Evolutionary conservation across 768 basidiomycete genomes (phyloP).

Genomic region (Mycena pura): DNA sequence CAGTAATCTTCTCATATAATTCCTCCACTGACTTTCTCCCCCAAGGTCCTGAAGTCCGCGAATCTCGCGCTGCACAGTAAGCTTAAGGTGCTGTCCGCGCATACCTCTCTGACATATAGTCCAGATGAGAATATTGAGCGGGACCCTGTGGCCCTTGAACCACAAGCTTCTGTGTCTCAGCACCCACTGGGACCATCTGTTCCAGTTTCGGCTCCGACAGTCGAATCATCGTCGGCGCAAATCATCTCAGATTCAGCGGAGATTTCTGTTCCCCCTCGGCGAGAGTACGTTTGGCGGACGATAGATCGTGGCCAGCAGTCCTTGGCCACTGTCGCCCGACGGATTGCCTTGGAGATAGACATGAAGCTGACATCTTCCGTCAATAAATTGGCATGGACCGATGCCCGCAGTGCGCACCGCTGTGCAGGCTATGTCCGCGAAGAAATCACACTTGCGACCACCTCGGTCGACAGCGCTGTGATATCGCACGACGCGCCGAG

Average conservation of each 20-base stretch:
- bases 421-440: background rate
- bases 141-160: background rate
- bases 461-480: background rate
- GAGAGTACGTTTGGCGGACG: constrained; percentile 3
- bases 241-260: background rate
- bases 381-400: background rate
- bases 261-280: background rate
- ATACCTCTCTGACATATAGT: background rate
- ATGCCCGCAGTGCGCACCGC: background rate
- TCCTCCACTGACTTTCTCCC: too few relatives aligned
- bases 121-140: constrained; percentile 4
- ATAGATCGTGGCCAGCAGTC: background rate
- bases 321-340: background rate
- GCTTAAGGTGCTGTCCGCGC: background rate
- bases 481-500: background rate
- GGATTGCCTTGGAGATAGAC: background rate
- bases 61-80: constrained; percentile 1
- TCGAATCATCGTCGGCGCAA: too few relatives aligned
- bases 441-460: background rate
- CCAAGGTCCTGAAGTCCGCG: background rate
- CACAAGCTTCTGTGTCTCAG: background rate
- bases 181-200: background rate
- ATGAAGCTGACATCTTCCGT: background rate
- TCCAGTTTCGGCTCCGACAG: too few relatives aligned
- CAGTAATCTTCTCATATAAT: background rate